Percentiles rank a stretch among this genome's conserved stretches.
Evolutionary conservation across 495 filamentous ascomycete species (phyloP).

Genomic region (Margaritispora aquatica): DNA sequence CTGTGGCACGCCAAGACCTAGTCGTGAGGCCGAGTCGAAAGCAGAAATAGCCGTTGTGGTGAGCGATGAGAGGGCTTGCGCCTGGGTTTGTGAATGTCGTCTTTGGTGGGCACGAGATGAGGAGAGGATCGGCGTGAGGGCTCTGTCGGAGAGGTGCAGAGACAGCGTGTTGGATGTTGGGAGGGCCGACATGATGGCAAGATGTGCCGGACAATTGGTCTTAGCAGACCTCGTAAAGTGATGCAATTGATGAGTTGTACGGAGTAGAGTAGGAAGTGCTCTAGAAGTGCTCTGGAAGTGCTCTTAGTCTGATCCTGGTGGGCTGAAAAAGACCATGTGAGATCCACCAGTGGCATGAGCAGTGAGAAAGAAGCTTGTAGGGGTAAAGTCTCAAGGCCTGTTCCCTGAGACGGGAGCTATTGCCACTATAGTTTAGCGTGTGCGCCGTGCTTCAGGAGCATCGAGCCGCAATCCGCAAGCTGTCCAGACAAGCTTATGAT

Average conservation of each 20-base stretch:
- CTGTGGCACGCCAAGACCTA: conserved; percentile 32
- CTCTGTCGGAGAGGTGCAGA: conserved; percentile 35
- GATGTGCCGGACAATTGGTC: neutral
- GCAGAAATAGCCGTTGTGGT: conserved; percentile 32
- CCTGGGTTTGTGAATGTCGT: conserved; percentile 12
- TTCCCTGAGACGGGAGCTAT: neutral
- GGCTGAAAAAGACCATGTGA: neutral
- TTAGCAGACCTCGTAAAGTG: neutral
- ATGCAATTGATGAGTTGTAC: neutral
- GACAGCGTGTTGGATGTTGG: conserved; percentile 20
- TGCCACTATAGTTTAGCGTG: neutral
- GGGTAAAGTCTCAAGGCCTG: neutral
- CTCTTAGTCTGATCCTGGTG: no score
- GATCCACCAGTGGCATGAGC: neutral
- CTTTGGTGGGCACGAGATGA: conserved; percentile 22
- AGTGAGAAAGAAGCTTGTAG: neutral
- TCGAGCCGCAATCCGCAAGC: neutral
- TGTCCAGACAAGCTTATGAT: neutral
- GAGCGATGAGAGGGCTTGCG: conserved; percentile 30
- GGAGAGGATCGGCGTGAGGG: conserved; percentile 38
- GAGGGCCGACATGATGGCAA: neutral
- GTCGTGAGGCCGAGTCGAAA: conserved; percentile 30
- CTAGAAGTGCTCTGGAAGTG: no score
- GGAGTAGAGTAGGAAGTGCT: neutral
- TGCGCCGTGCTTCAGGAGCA: neutral